Evolutionary conservation across 2,329 filamentous ascomycete species (phyloP).

Genomic region (Celoporthe dispersa): DNA sequence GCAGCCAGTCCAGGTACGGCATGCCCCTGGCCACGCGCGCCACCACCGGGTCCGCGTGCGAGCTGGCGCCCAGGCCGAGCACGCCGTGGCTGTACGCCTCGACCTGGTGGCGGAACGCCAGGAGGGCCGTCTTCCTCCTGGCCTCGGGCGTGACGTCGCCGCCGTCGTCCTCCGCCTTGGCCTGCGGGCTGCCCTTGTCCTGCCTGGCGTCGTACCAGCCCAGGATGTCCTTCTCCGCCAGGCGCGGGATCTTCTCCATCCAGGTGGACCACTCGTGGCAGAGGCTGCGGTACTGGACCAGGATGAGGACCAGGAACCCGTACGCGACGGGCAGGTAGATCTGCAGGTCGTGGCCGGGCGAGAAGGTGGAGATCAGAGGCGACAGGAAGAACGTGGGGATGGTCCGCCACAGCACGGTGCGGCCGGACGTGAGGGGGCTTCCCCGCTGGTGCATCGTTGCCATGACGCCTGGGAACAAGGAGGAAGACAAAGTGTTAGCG

Average conservation of each 20-base stretch:
- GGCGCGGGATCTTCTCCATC: constrained; percentile 53
- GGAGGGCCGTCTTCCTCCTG: constrained; percentile 32
- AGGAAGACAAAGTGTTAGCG: too few relatives aligned
- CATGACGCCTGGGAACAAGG: constrained; percentile 38
- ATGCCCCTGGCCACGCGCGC: constrained; percentile 36
- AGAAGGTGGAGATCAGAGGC: constrained; percentile 58
- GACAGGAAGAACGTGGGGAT: constrained; percentile 61
- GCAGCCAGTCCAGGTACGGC: constrained; percentile 43
- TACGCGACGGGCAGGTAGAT: constrained; percentile 62
- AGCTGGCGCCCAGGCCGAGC: constrained; percentile 22
- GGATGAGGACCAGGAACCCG: constrained; percentile 53
- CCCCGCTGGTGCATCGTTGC: constrained; percentile 58
- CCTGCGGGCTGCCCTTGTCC: constrained; percentile 15
- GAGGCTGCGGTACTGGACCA: constrained; percentile 57
- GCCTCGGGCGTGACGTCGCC: constrained; percentile 29
- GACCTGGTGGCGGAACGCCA: constrained; percentile 42
- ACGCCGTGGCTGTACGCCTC: constrained; percentile 34
- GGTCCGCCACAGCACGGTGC: constrained; percentile 57
- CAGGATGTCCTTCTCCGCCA: constrained; percentile 54
- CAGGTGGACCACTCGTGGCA: constrained; percentile 64
- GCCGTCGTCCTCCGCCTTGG: constrained; percentile 32
- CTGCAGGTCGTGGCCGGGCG: constrained; percentile 54
- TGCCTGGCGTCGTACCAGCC: constrained; percentile 49
- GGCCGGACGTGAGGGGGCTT: constrained; percentile 60
- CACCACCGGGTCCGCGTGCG: constrained; percentile 32